phyloP scores from a whole-genome alignment of 2,329 filamentous ascomycete genomes.

The Fusarium heterosporum region DNA sequence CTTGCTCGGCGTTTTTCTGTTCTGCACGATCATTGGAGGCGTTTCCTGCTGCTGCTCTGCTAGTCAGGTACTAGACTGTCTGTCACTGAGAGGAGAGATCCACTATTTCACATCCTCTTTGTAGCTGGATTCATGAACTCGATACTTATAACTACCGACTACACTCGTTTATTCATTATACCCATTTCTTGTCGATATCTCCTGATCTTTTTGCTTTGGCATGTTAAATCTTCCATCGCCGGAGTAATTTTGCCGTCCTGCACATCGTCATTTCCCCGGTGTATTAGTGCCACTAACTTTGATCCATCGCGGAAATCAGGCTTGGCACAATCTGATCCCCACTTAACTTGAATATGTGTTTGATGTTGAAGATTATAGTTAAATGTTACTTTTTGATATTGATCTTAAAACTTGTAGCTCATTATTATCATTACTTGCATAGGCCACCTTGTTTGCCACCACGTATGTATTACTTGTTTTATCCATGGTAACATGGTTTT shows the following conservation, averaged over 20 bases:
- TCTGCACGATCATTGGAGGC: constrained; percentile 32
- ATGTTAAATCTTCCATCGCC: neutral
- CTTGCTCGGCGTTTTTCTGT: constrained; percentile 28
- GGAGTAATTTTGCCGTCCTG: neutral
- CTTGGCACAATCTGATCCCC: neutral
- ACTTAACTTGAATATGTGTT: neutral
- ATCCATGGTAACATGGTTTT: too few species aligned
- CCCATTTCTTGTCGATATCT: neutral
- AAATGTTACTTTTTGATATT: neutral
- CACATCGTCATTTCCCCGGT: constrained; percentile 8
- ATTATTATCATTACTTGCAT: too few species aligned
- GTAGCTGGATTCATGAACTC: constrained; percentile 20
- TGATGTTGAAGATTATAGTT: neutral
- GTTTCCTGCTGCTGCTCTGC: constrained; percentile 19
- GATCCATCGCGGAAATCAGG: neutral
- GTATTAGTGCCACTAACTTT: neutral
- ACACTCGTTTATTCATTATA: constrained; percentile 5
- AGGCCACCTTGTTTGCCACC: too few species aligned
- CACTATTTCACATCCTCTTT: neutral
- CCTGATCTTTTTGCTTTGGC: neutral
- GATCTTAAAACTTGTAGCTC: too few species aligned
- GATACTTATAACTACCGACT: constrained; percentile 2
- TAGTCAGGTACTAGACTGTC: constrained; percentile 38
- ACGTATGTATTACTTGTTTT: too few species aligned
- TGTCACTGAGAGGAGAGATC: constrained; percentile 1